A percentile compares a stretch with the other conserved stretches of the same genome.
These are phyloP conservation scores for Ormosia semicastrata DNA, from an alignment of 306 rosid species.

Conservation along the genomic window DNA sequence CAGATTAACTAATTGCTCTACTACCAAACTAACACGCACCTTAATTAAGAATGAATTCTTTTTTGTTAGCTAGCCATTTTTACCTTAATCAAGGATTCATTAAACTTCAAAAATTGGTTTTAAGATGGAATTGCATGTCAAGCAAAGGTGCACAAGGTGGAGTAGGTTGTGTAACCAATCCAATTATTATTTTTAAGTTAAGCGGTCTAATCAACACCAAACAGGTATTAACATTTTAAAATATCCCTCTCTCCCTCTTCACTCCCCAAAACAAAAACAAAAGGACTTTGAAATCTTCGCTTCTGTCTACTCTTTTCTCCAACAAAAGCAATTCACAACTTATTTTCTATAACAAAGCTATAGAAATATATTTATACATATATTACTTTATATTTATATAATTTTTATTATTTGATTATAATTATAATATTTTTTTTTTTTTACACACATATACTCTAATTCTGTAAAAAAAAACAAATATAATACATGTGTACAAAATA, in stretches of 20 bases:
- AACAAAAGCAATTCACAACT: not conserved
- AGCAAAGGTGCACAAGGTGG: conserved; percentile 58
- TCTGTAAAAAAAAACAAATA: too few species aligned
- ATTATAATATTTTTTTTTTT: too few species aligned
- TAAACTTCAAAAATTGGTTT: conserved; percentile 23
- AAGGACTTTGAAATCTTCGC: not conserved
- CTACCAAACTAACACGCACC: not conserved
- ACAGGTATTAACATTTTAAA: not conserved
- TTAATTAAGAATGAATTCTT: not conserved
- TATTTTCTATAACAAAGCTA: not conserved
- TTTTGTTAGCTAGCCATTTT: conserved; percentile 16
- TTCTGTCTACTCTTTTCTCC: not conserved
- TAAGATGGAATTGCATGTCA: conserved; percentile 40
- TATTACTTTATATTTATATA: too few species aligned
- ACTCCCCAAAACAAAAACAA: not conserved
- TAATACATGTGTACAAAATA: too few species aligned
- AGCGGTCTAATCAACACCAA: conserved; percentile 57
- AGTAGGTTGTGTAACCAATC: conserved; percentile 40
- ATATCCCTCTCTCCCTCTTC: not conserved
- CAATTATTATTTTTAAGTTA: conserved; percentile 37
- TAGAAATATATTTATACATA: too few species aligned
- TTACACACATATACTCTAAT: too few species aligned
- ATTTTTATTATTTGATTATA: too few species aligned
- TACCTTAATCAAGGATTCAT: conserved; percentile 21
- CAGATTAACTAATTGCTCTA: not conserved